Percentiles rank a stretch among this genome's conserved stretches.
phyloP scores from a whole-genome alignment of 139 green algal species.

The Closterium sp. region DNA sequence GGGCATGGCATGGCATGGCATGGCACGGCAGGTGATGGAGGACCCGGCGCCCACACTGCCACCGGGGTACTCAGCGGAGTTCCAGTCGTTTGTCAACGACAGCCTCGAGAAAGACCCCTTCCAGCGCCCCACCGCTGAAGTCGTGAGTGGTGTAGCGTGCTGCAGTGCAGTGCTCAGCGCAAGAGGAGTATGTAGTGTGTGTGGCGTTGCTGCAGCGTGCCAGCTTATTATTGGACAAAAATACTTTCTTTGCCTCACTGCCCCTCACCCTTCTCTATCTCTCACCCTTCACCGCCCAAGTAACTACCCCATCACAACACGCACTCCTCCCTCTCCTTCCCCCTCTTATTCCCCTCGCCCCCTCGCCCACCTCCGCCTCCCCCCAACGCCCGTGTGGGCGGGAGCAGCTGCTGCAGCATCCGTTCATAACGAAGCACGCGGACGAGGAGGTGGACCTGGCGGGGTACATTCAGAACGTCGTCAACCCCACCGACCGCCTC shows the following conservation, averaged over 20 bases:
- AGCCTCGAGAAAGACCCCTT: slow-evolving; percentile 49
- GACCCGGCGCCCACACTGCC: slow-evolving; percentile 38
- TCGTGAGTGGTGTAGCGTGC: not conserved
- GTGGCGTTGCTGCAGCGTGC: not conserved
- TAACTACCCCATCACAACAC: not conserved
- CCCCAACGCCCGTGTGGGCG: not conserved
- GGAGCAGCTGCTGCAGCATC: slow-evolving; percentile 50
- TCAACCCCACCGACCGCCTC: slow-evolving; percentile 47
- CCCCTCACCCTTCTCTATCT: not conserved
- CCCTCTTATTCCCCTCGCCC: not conserved
- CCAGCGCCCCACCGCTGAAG: slow-evolving; percentile 19
- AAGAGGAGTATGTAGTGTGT: not conserved
- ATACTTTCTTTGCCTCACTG: not conserved
- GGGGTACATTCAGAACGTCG: slow-evolving; percentile 41
- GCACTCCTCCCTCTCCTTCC: not conserved
- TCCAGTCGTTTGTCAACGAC: slow-evolving; percentile 45
- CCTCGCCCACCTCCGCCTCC: not conserved
- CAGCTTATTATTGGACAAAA: not conserved
- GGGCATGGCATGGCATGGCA: too few relatives aligned
- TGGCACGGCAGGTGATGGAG: slow-evolving; percentile 42
- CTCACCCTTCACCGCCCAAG: not conserved
- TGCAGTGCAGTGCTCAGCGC: not conserved
- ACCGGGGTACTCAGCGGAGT: slow-evolving; percentile 38
- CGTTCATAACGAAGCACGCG: slow-evolving; percentile 47
- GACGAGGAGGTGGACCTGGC: slow-evolving; percentile 25